Conservation (phyloP, 441 rosid species). For the Flueggea neowawraea region DNA sequence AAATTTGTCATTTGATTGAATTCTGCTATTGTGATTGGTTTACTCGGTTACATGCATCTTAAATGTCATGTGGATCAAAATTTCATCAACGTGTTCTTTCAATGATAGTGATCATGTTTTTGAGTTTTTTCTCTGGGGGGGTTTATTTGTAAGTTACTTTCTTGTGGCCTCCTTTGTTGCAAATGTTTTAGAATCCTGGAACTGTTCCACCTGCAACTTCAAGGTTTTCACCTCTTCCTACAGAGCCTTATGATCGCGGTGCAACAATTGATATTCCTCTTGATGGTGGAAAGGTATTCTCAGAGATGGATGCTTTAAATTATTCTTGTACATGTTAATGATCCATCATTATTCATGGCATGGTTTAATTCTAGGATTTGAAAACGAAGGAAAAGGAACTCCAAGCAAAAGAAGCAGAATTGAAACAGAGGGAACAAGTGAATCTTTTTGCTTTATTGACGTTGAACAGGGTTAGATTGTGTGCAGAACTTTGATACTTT, state of each 20-base stretch:
- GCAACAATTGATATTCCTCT: constrained; percentile 88
- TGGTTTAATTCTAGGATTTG: constrained; percentile 55
- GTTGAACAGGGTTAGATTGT: background rate
- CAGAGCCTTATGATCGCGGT: constrained; percentile 94
- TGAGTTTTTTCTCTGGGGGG: constrained; percentile 1
- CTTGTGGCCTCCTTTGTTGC: constrained; percentile 13
- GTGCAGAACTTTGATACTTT: background rate
- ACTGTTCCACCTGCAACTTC: constrained; percentile 72
- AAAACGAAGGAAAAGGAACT: constrained; percentile 90
- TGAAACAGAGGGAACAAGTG: constrained; percentile 86
- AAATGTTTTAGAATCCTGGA: constrained; percentile 59
- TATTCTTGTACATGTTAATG: constrained; percentile 3
- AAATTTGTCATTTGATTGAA: no score
- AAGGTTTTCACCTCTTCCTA: constrained; percentile 94
- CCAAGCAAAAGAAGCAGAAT: constrained; percentile 88
- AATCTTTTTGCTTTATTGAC: constrained; percentile 10
- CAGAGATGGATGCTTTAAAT: constrained; percentile 5
- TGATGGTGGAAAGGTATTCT: constrained; percentile 61
- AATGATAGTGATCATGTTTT: constrained; percentile 3
- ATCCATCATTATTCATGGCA: constrained; percentile 2
- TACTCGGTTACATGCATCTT: no score
- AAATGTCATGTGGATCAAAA: no score
- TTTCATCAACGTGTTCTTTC: background rate
- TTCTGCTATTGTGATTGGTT: no score
- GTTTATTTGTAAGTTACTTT: background rate